Conservation (phyloP, 495 filamentous ascomycete genomes). For the Tirmania nivea region DNA sequence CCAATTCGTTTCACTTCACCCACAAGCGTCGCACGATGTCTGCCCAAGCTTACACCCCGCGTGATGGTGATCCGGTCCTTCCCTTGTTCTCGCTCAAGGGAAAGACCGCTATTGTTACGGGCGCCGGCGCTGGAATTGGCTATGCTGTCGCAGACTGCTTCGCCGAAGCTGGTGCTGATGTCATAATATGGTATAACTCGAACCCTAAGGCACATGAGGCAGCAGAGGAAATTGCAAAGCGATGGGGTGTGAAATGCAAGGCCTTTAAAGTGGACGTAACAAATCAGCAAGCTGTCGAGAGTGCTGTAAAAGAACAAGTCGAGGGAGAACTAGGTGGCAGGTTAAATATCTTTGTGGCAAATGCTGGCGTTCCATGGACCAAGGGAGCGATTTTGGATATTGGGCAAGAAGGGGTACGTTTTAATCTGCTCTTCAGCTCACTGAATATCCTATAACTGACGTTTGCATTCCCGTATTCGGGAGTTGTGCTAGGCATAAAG, state of each 20-base stretch:
- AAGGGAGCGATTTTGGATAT: slow-evolving; percentile 47
- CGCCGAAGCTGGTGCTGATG: slow-evolving; percentile 70
- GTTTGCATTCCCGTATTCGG: too few species aligned
- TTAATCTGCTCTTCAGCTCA: background rate
- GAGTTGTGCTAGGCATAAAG: slow-evolving; percentile 11
- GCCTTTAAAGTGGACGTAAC: slow-evolving; percentile 55
- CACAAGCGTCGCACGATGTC: too few species aligned
- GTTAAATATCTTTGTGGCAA: slow-evolving; percentile 62
- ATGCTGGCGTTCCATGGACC: slow-evolving; percentile 56
- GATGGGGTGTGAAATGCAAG: slow-evolving; percentile 63
- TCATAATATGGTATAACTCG: slow-evolving; percentile 70
- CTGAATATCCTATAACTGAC: too few species aligned
- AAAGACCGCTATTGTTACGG: slow-evolving; percentile 65
- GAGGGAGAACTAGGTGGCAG: slow-evolving; percentile 45
- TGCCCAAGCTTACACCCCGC: slow-evolving; percentile 34
- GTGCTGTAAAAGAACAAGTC: slow-evolving; percentile 35
- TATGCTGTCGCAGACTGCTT: slow-evolving; percentile 50
- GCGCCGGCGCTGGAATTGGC: slow-evolving; percentile 66
- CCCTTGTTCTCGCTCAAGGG: slow-evolving; percentile 69
- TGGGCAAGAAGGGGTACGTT: slow-evolving; percentile 13
- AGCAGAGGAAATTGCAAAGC: slow-evolving; percentile 50
- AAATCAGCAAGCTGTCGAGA: slow-evolving; percentile 33
- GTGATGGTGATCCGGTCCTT: slow-evolving; percentile 35
- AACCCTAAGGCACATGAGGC: slow-evolving; percentile 47
- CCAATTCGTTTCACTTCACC: too few species aligned